These are phyloP conservation scores for Amaranthus hypochondriacus DNA, from an alignment of 148 eudicot genomes.

Conservation along the genomic window DNA sequence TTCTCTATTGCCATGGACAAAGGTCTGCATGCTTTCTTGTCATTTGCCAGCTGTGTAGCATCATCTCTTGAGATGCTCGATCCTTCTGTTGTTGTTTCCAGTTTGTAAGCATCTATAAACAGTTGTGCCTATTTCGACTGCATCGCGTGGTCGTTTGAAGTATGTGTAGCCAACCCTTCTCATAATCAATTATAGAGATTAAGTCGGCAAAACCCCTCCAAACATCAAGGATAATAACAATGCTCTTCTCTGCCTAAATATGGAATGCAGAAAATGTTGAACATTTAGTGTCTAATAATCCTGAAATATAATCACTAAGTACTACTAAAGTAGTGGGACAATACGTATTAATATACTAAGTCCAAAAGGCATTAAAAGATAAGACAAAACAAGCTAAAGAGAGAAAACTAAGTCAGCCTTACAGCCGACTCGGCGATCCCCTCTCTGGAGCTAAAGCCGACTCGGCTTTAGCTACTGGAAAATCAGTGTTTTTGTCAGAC, in stretches of 20 bases:
- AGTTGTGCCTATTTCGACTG: neutral
- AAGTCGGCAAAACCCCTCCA: neutral
- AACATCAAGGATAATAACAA: neutral
- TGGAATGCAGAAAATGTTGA: neutral
- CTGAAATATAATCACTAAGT: no score
- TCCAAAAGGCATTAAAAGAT: no score
- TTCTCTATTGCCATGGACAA: neutral
- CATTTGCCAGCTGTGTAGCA: neutral
- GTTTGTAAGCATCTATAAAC: neutral
- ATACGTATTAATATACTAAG: no score
- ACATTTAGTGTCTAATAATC: no score
- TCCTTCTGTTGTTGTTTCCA: neutral
- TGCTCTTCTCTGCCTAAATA: neutral
- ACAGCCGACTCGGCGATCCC: no score
- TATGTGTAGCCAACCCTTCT: neutral
- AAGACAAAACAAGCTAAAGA: no score
- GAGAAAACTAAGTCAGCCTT: no score
- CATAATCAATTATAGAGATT: neutral
- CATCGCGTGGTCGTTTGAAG: neutral
- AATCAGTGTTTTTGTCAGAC: no score
- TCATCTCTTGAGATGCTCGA: neutral
- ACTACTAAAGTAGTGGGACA: no score
- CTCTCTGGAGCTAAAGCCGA: no score
- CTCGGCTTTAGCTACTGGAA: no score
- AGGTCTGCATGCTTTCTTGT: neutral